Evolutionary conservation across 345 rosid species (phyloP), one percentile per base, ranked within the genome.

Genomic region (Salix caprea): DNA sequence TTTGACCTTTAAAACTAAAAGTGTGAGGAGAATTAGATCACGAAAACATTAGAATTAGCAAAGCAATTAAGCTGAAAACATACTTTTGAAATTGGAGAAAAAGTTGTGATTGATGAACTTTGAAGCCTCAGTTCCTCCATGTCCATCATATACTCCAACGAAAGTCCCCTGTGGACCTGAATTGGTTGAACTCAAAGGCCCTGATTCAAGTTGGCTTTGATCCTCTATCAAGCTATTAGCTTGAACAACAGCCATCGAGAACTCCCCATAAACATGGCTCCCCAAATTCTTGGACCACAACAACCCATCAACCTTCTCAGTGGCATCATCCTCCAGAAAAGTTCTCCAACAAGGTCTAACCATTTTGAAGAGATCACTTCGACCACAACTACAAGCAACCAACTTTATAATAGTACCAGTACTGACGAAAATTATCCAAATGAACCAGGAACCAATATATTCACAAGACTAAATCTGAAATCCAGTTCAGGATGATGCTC

Each of bases 151-250:
- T 2, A 94, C 86, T 5, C 98, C 96, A 46, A 91, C 75, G 32
- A 91, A 91, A 10, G 94, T 91, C 28, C 94, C 97, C 4, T 71
- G 86, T 72, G 91, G 85, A 71, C 88, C 84, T 0, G 86, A 80
- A 70, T 78, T 72, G 8, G 15, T 80, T 69, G 78, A 85, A 72
- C 83, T 80, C 78, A 91, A 70, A 1, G 89, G 86, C n/a, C 96
- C 98, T 75, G 94, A 92, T 86, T 94, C 97, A 40, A 94, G 82
- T 80, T 91, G 98, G 86, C 93, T 88, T 72, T 88, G 97, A 82
- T 94, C 96, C 82, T 94, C 97, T 85, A 91, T 50, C 39, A 70
- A 65, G 79, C 44, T 72, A 50, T 94, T 94, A 79, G 96, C 98
- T 84, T 94, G 97, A 77, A 89, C 81, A 79, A 85, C 88, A 24